phyloP scores from a whole-genome alignment of 768 basidiomycete species.

The Lanmaoa rubissima region DNA sequence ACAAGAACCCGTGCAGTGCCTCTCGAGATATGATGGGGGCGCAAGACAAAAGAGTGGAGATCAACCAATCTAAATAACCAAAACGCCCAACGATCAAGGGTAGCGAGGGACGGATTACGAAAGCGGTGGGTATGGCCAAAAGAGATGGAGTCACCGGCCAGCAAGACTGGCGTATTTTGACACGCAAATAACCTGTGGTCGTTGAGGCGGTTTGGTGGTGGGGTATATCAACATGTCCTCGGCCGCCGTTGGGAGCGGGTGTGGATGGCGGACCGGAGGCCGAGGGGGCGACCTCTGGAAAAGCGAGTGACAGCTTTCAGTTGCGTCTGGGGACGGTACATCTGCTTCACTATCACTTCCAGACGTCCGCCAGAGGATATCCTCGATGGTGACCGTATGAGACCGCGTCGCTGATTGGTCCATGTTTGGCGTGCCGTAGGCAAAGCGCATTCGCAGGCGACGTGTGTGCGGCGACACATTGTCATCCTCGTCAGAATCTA shows the following conservation, averaged over 20 bases:
- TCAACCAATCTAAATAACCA: background rate
- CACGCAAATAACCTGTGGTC: conserved; percentile 16
- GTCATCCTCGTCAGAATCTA: conserved; percentile 60
- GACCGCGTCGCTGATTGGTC: conserved; percentile 32
- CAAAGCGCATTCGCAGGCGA: conserved; percentile 42
- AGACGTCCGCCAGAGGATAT: conserved; percentile 24
- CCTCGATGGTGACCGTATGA: conserved; percentile 28
- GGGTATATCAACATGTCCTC: conserved; percentile 45
- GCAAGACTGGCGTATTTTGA: conserved; percentile 33
- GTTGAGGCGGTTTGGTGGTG: conserved; percentile 6
- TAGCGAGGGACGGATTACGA: background rate
- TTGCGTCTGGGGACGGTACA: conserved; percentile 17
- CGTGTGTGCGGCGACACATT: conserved; percentile 47
- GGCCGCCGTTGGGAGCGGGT: conserved; percentile 59
- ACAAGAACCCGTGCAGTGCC: conserved; percentile 2
- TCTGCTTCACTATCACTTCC: conserved; percentile 25
- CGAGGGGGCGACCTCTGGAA: conserved; percentile 15
- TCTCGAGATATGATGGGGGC: background rate
- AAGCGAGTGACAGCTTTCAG: conserved; percentile 16
- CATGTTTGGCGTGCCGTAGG: conserved; percentile 17
- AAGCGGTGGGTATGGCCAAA: background rate
- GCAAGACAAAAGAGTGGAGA: conserved; percentile 3
- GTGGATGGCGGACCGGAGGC: conserved; percentile 22
- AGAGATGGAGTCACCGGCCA: conserved; percentile 23
- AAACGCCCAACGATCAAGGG: background rate